Evolutionary conservation across 306 rosid genomes (phyloP), one percentile per base, ranked within the genome.

Genomic region (Vachellia collinsii): DNA sequence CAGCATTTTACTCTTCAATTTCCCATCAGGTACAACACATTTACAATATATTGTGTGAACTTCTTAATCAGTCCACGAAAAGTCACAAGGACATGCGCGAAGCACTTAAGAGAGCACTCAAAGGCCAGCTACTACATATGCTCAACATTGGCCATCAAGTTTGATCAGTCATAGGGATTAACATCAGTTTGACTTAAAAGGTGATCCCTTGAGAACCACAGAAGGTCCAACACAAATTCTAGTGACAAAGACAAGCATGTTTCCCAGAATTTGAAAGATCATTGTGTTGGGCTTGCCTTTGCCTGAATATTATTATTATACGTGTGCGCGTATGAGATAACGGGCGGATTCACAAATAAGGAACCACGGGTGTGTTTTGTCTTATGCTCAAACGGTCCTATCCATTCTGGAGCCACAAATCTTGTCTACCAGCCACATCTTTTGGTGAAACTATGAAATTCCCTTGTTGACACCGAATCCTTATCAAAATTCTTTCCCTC

Each of bases 361-460:
- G 12, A 62, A 13, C 44, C 46, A 39, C 1, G 23, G 23, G 8
- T 10, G 0, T 19, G 22, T 44, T 70, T 70, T 70, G 56, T 70
- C 74, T 70, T 22, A 19, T 43, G 38, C 12, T 22, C 10, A 0
- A 44, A 11, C 1, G 37, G n/a, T 23, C n/a, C 74, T 70, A 70
- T 70, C 74, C 74, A 43, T 70, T 70, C 38, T 4, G 14, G 8
- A 22, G 23, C 74, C 74, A 43, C 74, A 70, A 44, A 12, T 11
- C 38, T 69, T 43, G 38, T 20, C 74, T 2, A 4, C 37, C 74
- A 20, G 6, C 74, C 74, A 22, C 56, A 44, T 68, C 51, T 42
- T 68, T 20, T 42, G 73, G 22, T 22, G 20, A 5, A 36, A 14
- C 53, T 44, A 0, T 5, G 56, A 22, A 68, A 70, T 70, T 70